Base-by-base conservation (phyloP, 371 early-diverging fungal genomes). In the Apophysomyces sp. region DNA sequence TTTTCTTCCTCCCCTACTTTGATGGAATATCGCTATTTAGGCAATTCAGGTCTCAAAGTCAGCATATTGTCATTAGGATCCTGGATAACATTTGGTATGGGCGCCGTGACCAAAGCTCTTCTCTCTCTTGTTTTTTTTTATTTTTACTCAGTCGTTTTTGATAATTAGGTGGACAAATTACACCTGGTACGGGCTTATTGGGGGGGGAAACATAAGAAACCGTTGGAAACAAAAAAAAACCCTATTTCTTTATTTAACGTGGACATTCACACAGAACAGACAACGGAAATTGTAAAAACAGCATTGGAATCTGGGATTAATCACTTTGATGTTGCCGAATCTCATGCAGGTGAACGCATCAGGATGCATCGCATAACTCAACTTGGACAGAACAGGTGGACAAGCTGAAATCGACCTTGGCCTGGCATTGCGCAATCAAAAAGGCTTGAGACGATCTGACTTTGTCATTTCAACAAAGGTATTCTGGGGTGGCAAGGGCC, bases 11-110 rank as follows among this genome's bases (percentile, higher is more conserved):
- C 6, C 21, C 16, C 44, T 55, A 27, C 27, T 53, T 62, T 27
- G 3, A 94, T 93, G 94, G 87, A 92, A 65, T 94, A 92, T 72
- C 86, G 93, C 31, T 88, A 84, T 65, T 81, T 94, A 41, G 94
- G 94, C 58, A 73, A 81, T 39, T 87, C 90, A 60, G 94, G 94
- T 4, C 85, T 94, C 49, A 90, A 89, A 74, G 90, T 94, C 26
- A 80, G 81, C 56, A 67, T 71, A 2, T 30, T 83, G n/a, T 69
- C 74, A 8, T 57, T 76, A 21, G 74, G 76, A 30, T 71, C 74
- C 21, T 81, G 85, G 86, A 82, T 89, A 32, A 89, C 88, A 27
- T 88, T 85, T 78, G 89, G 89, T 72, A 84, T 67, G 55, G 27
- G 16, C n/a, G n/a, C n/a, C 2, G 0, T 11, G 34, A 34, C 8